These are phyloP conservation scores for Strigomonas culicis DNA, from an alignment of 208 protist genomes.

Conservation along the genomic window DNA sequence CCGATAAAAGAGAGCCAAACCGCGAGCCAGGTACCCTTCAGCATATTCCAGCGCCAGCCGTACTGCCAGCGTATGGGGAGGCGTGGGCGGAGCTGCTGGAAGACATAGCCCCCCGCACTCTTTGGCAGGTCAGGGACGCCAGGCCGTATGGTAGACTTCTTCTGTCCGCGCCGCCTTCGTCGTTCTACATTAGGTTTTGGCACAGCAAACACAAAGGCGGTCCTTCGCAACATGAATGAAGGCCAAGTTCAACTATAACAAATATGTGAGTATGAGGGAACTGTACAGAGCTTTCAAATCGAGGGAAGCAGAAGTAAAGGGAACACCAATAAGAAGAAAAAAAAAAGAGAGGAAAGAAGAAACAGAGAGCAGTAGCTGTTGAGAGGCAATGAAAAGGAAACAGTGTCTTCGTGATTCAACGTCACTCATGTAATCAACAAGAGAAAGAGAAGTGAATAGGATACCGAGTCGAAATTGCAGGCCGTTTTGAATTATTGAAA, in stretches of 20 bases:
- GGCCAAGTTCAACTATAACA: not conserved
- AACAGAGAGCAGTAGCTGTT: not conserved
- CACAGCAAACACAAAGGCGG: conserved; percentile 6
- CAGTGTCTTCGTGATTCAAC: not conserved
- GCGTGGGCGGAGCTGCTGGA: conserved; percentile 70
- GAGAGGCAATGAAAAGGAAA: not conserved
- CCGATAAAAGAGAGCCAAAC: conserved; percentile 45
- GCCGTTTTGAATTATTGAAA: not conserved
- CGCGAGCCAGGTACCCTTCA: conserved; percentile 59
- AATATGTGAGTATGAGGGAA: not conserved
- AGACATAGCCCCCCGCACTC: conserved; percentile 77
- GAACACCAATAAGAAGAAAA: conserved; percentile 5
- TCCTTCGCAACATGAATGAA: conserved; percentile 29
- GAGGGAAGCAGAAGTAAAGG: not conserved
- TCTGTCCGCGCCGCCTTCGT: conserved; percentile 34
- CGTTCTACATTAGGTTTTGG: conserved; percentile 64
- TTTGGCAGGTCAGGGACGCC: conserved; percentile 72
- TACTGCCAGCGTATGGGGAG: conserved; percentile 83
- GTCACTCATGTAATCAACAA: not conserved
- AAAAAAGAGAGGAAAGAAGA: conserved; percentile 8
- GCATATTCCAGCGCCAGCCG: conserved; percentile 73
- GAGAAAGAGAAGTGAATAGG: not conserved
- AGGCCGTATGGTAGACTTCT: conserved; percentile 21
- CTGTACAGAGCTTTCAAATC: not conserved
- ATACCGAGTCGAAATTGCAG: not conserved